Base-by-base conservation (phyloP, 768 basidiomycete genomes). In the Coprinellus micaceus region DNA sequence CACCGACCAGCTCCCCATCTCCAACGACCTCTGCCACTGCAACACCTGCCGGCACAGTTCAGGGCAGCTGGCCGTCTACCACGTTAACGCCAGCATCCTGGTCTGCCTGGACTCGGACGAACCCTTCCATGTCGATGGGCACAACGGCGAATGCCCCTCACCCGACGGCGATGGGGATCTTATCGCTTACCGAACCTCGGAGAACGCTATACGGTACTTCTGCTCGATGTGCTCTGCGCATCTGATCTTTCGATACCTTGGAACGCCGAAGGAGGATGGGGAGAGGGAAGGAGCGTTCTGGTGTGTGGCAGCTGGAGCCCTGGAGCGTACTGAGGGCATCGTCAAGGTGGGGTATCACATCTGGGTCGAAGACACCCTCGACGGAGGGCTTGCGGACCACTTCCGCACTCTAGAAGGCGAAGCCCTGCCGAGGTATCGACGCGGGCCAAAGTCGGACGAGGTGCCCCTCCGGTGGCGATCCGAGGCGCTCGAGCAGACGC, bases 301-400 rank as follows among this genome's bases (percentile, higher is more conserved):
- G 68, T 51, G 58, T 21, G 67, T 71, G 9, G 58, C 67, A 6
- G 63, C 56, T 1, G 70, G 70, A 1, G 58, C 64, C 2, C 46
- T 73, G n/a, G 67, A 69, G 26, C 53, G 52, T 12, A 61, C 59
- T 12, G 64, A 66, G 10, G 68, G 66, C 1, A 58, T 71, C n/a
- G 53, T 66, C 4, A 58, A 61, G 33, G 52, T 63, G 10, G 60
- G 56, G 3, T 59, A 54, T 25, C 71, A 73, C 50, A 63, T 64
- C 11, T 69, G 54, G 40, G 60, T 73, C 21, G 62, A 48, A 7
- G 66, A 69, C 44, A 71, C 71, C 0, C 29, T 68, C n/a, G 70
- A 73, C 56, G 71, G 71, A 0, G 71, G 71, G 1, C 39, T 71
- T 6, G 68, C 69, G 3, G 63, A 71, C 41, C 67, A 69, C 19